Percentiles rank a stretch among this genome's conserved stretches.
Evolutionary conservation across 768 basidiomycete species (phyloP).

Genomic region (Dacryopinax spathularia): DNA sequence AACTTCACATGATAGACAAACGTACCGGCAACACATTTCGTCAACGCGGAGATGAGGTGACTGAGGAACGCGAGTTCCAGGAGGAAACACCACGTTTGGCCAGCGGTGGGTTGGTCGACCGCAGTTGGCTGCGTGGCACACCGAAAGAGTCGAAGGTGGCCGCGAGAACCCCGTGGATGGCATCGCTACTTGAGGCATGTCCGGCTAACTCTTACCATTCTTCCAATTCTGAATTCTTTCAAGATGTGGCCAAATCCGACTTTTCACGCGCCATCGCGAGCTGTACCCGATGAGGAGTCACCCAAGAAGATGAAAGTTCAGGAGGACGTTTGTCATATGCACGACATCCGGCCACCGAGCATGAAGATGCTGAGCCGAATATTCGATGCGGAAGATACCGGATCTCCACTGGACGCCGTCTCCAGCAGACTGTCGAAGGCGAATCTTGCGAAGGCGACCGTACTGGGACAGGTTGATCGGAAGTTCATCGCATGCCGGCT

Average conservation of each 20-base stretch:
- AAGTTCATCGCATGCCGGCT: constrained; percentile 71
- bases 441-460: constrained; percentile 41
- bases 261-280: constrained; percentile 26
- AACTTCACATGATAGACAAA: constrained; percentile 46
- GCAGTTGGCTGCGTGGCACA: constrained; percentile 11
- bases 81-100: neutral
- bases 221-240: neutral
- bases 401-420: neutral
- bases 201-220: neutral
- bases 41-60: constrained; percentile 14
- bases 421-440: constrained; percentile 30
- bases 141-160: constrained; percentile 6
- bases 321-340: neutral
- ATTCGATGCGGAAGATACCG: neutral
- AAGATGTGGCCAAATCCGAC: constrained; percentile 23
- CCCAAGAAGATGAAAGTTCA: neutral
- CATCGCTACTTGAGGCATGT: constrained; percentile 42
- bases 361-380: neutral
- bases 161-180: constrained; percentile 48
- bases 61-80: constrained; percentile 3
- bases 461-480: constrained; percentile 74
- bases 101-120: neutral
- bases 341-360: neutral
- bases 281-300: neutral
- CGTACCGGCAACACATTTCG: constrained; percentile 51